phyloP scores from a whole-genome alignment of 2,329 filamentous ascomycete genomes.

The Herpomyces periplanetae region DNA sequence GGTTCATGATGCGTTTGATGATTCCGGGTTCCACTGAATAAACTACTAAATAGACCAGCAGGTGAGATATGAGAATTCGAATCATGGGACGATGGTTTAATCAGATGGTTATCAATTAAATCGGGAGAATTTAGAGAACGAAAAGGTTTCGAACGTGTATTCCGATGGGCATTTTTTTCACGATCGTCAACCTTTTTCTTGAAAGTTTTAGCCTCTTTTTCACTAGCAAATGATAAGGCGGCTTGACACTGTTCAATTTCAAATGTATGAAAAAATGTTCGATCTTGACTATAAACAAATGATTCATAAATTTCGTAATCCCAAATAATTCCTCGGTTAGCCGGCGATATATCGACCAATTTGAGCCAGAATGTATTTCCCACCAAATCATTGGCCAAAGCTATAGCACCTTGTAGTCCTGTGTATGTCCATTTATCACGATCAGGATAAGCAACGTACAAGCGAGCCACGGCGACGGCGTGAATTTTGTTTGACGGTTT shows the following conservation, averaged over 20 bases:
- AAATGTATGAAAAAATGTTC: conserved; percentile 89
- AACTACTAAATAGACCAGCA: conserved; percentile 2
- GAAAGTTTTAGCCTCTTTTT: conserved; percentile 89
- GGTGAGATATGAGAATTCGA: no score
- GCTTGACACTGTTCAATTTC: conserved; percentile 74
- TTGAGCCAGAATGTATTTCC: conserved; percentile 93
- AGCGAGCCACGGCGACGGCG: conserved; percentile 58
- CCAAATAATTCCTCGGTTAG: conserved; percentile 57
- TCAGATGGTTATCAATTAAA: no score
- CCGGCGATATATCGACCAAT: conserved; percentile 63
- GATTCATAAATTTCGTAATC: conserved; percentile 91
- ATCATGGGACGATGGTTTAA: no score
- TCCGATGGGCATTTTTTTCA: conserved; percentile 76
- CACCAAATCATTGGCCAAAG: conserved; percentile 68
- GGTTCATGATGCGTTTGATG: conserved; percentile 8
- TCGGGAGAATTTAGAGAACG: conserved; percentile 10
- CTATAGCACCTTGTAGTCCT: conserved; percentile 57
- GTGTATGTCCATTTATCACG: conserved; percentile 65
- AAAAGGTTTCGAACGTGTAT: conserved; percentile 40
- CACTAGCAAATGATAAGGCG: conserved; percentile 63
- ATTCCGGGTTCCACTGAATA: conserved; percentile 3
- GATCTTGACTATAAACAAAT: conserved; percentile 80
- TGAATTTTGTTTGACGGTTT: conserved; percentile 92
- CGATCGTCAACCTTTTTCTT: conserved; percentile 88
- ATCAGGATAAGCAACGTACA: conserved; percentile 73